Percentiles rank a stretch among this genome's conserved stretches.
Conservation (phyloP, 2,329 filamentous ascomycete species). For the Teratosphaeria viscida region DNA sequence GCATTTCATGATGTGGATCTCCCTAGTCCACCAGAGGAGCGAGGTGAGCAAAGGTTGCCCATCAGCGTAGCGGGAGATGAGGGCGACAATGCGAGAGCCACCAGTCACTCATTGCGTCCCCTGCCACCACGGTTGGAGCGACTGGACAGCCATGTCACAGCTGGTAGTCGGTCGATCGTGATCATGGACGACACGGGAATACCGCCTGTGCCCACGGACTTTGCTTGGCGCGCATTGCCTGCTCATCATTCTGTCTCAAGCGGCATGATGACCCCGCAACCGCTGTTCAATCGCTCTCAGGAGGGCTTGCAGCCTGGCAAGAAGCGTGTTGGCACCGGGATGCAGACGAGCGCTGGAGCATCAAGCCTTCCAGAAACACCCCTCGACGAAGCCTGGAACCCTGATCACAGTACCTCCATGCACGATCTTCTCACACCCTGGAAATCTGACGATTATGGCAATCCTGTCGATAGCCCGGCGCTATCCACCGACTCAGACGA, state of each 20-base stretch:
- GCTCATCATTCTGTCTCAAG: slow-evolving; percentile 18
- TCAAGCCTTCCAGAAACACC: not conserved
- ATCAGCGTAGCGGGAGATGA: not conserved
- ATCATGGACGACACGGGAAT: slow-evolving; percentile 68
- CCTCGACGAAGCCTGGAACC: not conserved
- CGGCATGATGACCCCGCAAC: slow-evolving; percentile 14
- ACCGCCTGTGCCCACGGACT: slow-evolving; percentile 9
- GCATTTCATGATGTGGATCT: slow-evolving; percentile 21
- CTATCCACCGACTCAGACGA: not conserved
- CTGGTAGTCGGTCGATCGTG: slow-evolving; percentile 80
- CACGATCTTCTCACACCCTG: slow-evolving; percentile 13
- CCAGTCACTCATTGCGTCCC: slow-evolving; percentile 11
- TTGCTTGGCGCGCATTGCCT: slow-evolving; percentile 13
- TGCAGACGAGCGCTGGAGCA: not conserved
- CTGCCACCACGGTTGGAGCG: slow-evolving; percentile 22
- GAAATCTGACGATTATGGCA: not conserved
- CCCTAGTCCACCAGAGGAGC: slow-evolving; percentile 58
- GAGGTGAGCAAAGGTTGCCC: slow-evolving; percentile 32
- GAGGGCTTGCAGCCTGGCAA: slow-evolving; percentile 4
- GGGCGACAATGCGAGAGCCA: not conserved
- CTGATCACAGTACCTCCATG: slow-evolving; percentile 5
- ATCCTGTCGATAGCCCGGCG: slow-evolving; percentile 2
- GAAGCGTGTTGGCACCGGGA: not conserved
- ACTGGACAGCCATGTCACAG: slow-evolving; percentile 51
- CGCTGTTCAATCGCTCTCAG: slow-evolving; percentile 13